Base-by-base conservation (phyloP, 2,329 filamentous ascomycete species). In the Beauveria pseudobassiana region DNA sequence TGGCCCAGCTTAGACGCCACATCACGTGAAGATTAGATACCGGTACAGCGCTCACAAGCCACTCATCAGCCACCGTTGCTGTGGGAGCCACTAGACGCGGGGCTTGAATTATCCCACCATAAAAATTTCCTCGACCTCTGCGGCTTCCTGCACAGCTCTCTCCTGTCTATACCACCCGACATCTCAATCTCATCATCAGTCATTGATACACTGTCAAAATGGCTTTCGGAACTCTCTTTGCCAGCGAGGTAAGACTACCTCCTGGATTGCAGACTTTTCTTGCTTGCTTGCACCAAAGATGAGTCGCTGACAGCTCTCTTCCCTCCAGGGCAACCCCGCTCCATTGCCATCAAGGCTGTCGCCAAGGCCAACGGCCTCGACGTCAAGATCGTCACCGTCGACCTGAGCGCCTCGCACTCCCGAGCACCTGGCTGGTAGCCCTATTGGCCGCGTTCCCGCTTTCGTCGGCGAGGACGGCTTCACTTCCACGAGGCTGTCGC, bases 211-310 rank as follows among this genome's bases (percentile, higher is more conserved):
- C 71, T 74, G 73, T 76, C 82, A 91, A 85, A 78, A 96, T 96
- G 89, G 84, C 90, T 76, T 98, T 99, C 86, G 95, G 95, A 82
- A 99, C 96, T 84, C 87, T 99, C 75, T 98, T 95, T 87, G 90
- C 89, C 76, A 86, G 85, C 78, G 76, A 85, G 81, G 93, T 96
- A 87, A 70, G 77, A 56, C 64, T 22, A 59, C 9, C 9, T 20
- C 2, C 22, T 4, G 14, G 5, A 48, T 24, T 26, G 20, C 24
- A 28, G 7, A 12, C 12, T 55, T 43, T 22, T 66, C 62, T 57
- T 59, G 50, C 64, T 66, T 63, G 63, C 42, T 57, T 59, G 62
- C 61, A 50, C 59, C 56, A 63, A 65, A 66, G 65, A 64, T 64
- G 63, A 59, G 71, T 81, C 73, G 67, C 69, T 72, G 68, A 73